These are phyloP conservation scores for Boletus patriciae DNA, from an alignment of 768 basidiomycete species.

Conservation along the genomic window DNA sequence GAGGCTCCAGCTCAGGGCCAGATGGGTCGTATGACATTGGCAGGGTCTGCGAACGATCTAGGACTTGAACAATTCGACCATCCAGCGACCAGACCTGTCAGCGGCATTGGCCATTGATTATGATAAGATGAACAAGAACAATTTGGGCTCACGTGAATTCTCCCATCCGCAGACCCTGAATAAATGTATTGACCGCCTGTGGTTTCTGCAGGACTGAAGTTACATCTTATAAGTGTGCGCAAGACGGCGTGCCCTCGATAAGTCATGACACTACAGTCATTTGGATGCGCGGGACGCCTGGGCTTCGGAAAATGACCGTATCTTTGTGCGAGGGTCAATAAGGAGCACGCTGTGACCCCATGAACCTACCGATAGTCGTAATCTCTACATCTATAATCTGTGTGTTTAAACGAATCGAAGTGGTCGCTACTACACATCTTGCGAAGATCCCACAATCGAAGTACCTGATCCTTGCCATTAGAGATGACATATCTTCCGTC, in stretches of 20 bases:
- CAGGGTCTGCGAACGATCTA: conserved; percentile 75
- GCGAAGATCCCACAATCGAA: conserved; percentile 90
- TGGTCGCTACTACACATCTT: conserved; percentile 82
- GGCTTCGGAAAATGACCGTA: conserved; percentile 67
- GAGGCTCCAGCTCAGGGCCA: conserved; percentile 47
- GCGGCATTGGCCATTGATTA: background rate
- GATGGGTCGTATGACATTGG: conserved; percentile 77
- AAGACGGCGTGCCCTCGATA: conserved; percentile 91
- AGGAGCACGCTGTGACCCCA: background rate
- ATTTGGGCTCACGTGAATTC: conserved; percentile 63
- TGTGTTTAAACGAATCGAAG: conserved; percentile 52
- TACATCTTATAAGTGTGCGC: conserved; percentile 90
- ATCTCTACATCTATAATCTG: conserved; percentile 53
- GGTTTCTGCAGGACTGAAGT: conserved; percentile 91
- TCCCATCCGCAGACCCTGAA: conserved; percentile 86
- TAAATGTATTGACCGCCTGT: conserved; percentile 94
- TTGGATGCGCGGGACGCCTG: conserved; percentile 64
- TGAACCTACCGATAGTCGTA: conserved; percentile 80
- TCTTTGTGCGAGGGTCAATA: conserved; percentile 37
- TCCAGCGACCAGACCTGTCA: conserved; percentile 92
- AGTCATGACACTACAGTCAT: conserved; percentile 93
- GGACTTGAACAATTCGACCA: conserved; percentile 76
- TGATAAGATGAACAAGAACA: background rate
- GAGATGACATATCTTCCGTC: conserved; percentile 95
- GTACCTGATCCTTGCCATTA: conserved; percentile 93